Conservation (phyloP, 148 eudicot species). For the Drosera capensis region DNA sequence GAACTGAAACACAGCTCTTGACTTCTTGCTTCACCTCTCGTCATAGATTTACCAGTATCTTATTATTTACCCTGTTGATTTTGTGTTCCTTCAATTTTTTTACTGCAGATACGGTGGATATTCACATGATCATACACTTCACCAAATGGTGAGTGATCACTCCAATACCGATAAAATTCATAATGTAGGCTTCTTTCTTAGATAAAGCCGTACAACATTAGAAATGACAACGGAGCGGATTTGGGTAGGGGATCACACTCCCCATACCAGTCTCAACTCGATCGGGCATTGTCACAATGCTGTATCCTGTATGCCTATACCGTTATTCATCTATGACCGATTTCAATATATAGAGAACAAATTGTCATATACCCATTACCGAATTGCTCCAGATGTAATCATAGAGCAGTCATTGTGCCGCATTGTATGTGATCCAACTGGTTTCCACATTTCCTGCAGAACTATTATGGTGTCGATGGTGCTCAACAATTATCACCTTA, state of each 20-base stretch:
- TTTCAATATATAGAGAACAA: no score
- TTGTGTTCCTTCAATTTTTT: neutral
- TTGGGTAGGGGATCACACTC: no score
- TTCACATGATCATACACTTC: constrained; percentile 38
- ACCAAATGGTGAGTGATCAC: constrained; percentile 26
- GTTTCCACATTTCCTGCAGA: constrained; percentile 16
- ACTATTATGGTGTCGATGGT: constrained; percentile 29
- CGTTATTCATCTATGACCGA: no score
- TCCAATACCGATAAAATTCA: no score
- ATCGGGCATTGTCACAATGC: no score
- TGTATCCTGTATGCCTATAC: no score
- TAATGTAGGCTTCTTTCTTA: neutral
- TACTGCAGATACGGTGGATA: constrained; percentile 33
- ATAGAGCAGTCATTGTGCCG: neutral
- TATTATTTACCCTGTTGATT: neutral
- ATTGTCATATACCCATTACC: no score
- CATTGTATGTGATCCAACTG: neutral
- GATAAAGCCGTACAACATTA: neutral
- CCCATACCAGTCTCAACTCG: no score
- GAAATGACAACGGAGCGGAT: no score
- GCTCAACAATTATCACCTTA: constrained; percentile 30
- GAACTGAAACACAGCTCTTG: no score
- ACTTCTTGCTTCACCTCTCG: no score
- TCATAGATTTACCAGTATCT: neutral
- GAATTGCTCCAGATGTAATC: neutral